Conservation (phyloP, 2,329 filamentous ascomycete genomes). For the Colletotrichum sansevieriae region DNA sequence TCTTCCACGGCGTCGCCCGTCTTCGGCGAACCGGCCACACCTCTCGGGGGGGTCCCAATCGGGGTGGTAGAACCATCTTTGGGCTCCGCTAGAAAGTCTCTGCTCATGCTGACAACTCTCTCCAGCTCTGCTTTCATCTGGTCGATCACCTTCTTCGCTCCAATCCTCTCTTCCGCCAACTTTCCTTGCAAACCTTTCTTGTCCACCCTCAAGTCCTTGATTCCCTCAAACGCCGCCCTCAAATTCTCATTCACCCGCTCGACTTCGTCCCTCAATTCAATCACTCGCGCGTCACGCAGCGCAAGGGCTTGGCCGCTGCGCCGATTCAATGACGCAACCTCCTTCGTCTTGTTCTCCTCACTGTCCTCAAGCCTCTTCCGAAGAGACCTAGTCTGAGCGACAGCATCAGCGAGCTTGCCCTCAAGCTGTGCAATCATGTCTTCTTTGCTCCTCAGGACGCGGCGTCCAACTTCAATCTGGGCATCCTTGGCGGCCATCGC, state of each 20-base stretch:
- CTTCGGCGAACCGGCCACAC: not conserved
- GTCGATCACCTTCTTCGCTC: slow-evolving; percentile 60
- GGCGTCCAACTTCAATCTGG: slow-evolving; percentile 51
- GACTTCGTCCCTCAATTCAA: slow-evolving; percentile 63
- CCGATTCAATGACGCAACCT: slow-evolving; percentile 53
- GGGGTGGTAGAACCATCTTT: slow-evolving; percentile 12
- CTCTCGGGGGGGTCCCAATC: slow-evolving; percentile 19
- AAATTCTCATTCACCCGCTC: slow-evolving; percentile 61
- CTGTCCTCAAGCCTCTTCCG: slow-evolving; percentile 54
- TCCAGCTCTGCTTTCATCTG: slow-evolving; percentile 66
- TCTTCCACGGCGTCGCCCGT: slow-evolving; percentile 22
- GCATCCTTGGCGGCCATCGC: slow-evolving; percentile 50
- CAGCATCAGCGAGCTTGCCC: slow-evolving; percentile 55
- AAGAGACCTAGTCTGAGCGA: slow-evolving; percentile 55
- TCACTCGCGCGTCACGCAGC: slow-evolving; percentile 63
- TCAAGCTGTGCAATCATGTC: slow-evolving; percentile 58
- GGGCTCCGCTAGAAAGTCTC: slow-evolving; percentile 56
- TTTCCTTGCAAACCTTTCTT: slow-evolving; percentile 55
- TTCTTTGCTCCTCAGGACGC: slow-evolving; percentile 53
- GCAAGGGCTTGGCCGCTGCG: slow-evolving; percentile 63
- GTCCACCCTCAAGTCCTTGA: slow-evolving; percentile 60
- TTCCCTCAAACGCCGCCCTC: slow-evolving; percentile 60
- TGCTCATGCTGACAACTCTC: slow-evolving; percentile 60
- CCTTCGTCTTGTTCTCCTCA: slow-evolving; percentile 50
- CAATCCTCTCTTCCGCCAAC: slow-evolving; percentile 54